Evolutionary conservation across 1,284 basidiomycete species (phyloP), one percentile per base, ranked within the genome.

Genomic region (Caloboletus firmus): DNA sequence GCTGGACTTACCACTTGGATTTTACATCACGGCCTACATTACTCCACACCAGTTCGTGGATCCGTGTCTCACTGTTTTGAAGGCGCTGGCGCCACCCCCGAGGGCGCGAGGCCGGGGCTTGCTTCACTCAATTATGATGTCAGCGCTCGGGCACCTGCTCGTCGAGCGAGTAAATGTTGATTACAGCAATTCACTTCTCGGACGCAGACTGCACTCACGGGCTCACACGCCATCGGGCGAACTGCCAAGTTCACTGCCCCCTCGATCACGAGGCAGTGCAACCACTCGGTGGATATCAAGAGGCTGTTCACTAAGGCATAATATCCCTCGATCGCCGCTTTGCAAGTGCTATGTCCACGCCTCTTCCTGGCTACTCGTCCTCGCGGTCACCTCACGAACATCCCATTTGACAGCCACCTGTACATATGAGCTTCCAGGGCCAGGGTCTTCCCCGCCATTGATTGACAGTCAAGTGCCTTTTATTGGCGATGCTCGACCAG

Each of bases 381-480:
- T 67, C 62, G 63, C 68, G 68, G 59, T 68, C 66, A 52, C 61
- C 60, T 53, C 68, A 59, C 39, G 65, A 69, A 63, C 60, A 66
- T 55, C 49, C 62, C 48, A 54, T 64, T 59, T 62, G 46, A 57
- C 68, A 59, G 62, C 61, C 60, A 60, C 57, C 15, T 49, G 52
- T 24, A 17, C 43, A 15, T 56, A 68, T 45, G 63, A 65, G 34
- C 59, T 66, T 41, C 67, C 59, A 43, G 41, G 68, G 36, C 60
- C 65, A 58, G 65, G 65, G 57, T 67, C 65, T 15, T 66, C 65
- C 55, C 65, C 68, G 30, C 66, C 65, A 9, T 45, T 70, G 58
- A 64, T 67, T 43, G 68, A 70, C 44, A 69, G 35, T 28, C 58
- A 67, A 54, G 55, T 64, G 18, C 61, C 66, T 30, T 67, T 66